Evolutionary conservation across 2,329 filamentous ascomycete genomes (phyloP).

Genomic region (Cercospora zeina): DNA sequence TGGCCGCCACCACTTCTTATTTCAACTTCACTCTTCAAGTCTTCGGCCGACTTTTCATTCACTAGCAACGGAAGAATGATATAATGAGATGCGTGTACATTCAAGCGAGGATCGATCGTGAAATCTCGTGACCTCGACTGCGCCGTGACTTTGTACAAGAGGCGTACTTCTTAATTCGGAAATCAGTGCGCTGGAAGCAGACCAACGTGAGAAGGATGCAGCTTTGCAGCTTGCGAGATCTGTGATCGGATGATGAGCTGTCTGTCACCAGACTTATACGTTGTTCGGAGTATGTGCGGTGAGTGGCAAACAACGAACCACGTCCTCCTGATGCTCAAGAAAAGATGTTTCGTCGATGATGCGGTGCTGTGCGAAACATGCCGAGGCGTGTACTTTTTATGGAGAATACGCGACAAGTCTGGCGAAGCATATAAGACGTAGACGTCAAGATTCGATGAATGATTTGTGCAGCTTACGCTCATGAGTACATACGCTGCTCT

Average conservation of each 20-base stretch:
- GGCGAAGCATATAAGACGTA: too few species aligned
- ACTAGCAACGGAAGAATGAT: too few species aligned
- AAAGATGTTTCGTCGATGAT: background rate
- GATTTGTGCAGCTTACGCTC: background rate
- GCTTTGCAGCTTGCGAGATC: background rate
- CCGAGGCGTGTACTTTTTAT: too few species aligned
- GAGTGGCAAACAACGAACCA: background rate
- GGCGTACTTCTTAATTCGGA: background rate
- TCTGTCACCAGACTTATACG: background rate
- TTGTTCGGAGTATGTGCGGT: background rate
- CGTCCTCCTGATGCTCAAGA: background rate
- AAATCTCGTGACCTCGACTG: background rate
- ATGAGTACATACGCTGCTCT: background rate
- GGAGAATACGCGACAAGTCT: too few species aligned
- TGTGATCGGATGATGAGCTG: background rate
- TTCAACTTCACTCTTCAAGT: background rate
- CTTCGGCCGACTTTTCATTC: background rate
- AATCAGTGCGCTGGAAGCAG: background rate
- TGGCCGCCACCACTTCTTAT: constrained; percentile 3
- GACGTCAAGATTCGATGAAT: too few species aligned
- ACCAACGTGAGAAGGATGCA: background rate
- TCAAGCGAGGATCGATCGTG: background rate
- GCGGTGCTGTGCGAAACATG: background rate
- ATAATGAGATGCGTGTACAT: background rate
- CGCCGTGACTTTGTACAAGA: background rate